Conservation (phyloP, 306 rosid species). For the Sicyos edulis region DNA sequence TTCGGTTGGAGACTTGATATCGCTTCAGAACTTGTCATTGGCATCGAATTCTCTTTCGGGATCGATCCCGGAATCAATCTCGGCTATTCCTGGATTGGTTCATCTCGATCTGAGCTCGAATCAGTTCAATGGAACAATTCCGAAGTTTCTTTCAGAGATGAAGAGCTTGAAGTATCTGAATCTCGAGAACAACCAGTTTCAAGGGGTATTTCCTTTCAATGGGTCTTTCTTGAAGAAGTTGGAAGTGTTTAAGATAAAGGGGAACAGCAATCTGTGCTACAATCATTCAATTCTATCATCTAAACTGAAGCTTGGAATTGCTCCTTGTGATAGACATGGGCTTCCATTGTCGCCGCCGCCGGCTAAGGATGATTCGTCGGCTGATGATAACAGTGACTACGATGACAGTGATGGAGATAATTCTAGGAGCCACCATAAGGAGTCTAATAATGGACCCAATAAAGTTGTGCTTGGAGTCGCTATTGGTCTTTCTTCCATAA, state of each 20-base stretch:
- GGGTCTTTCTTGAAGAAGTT: conserved; percentile 42
- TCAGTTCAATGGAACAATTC: conserved; percentile 77
- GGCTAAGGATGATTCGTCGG: conserved; percentile 46
- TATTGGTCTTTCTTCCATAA: conserved; percentile 72
- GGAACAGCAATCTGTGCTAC: conserved; percentile 65
- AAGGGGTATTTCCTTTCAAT: conserved; percentile 74
- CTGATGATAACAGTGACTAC: conserved; percentile 54
- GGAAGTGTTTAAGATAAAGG: conserved; percentile 51
- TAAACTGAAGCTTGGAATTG: conserved; percentile 79
- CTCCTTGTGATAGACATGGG: conserved; percentile 78
- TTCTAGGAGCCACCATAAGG: conserved; percentile 26
- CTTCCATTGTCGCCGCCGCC: conserved; percentile 74
- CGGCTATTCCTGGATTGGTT: conserved; percentile 52
- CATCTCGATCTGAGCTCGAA: conserved; percentile 93
- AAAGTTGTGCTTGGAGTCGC: conserved; percentile 86
- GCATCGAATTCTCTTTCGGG: conserved; percentile 78
- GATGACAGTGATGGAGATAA: conserved; percentile 37
- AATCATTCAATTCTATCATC: conserved; percentile 65
- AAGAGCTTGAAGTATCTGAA: conserved; percentile 60
- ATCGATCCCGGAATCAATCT: conserved; percentile 57
- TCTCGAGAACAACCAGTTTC: conserved; percentile 69
- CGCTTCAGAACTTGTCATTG: conserved; percentile 48
- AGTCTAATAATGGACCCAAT: conserved; percentile 55
- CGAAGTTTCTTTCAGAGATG: conserved; percentile 67
- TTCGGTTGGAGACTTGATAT: conserved; percentile 64